A percentile compares a stretch with the other conserved stretches of the same genome.
These are phyloP conservation scores for Phytopythium aichiense DNA, from an alignment of 352 stramenopile species.

Conservation along the genomic window DNA sequence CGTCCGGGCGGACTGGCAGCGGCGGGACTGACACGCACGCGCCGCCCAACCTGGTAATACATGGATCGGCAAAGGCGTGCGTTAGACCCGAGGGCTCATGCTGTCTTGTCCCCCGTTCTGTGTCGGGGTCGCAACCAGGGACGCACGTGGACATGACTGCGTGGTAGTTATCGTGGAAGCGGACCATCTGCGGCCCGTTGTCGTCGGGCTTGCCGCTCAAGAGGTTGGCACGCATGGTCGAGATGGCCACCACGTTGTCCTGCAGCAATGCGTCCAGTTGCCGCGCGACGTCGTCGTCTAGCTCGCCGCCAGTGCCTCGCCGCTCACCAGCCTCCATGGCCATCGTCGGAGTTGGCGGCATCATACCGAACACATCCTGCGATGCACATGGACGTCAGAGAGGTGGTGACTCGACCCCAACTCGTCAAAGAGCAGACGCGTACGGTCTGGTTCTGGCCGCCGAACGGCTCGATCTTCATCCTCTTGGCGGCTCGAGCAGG, in stretches of 20 bases:
- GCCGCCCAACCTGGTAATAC: conserved; percentile 32
- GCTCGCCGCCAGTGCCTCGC: conserved; percentile 8
- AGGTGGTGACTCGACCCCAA: neutral
- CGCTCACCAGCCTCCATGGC: neutral
- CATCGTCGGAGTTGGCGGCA: neutral
- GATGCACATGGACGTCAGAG: neutral
- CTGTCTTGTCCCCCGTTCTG: neutral
- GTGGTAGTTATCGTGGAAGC: conserved; percentile 68
- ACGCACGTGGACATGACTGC: conserved; percentile 59
- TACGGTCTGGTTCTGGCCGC: conserved; percentile 18
- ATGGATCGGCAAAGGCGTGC: neutral
- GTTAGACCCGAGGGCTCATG: neutral
- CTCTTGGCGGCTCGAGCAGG: conserved; percentile 33
- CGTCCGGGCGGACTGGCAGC: conserved; percentile 63
- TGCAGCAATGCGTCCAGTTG: conserved; percentile 55
- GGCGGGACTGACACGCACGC: conserved; percentile 66
- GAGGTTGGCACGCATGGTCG: conserved; percentile 69
- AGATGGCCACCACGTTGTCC: conserved; percentile 61
- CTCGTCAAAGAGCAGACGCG: neutral
- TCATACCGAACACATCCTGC: neutral
- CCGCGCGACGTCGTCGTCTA: conserved; percentile 25
- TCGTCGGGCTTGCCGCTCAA: conserved; percentile 47
- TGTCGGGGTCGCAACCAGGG: neutral
- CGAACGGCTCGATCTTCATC: conserved; percentile 57
- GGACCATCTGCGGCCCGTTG: conserved; percentile 52